Conservation (phyloP, 2,329 filamentous ascomycete genomes). For the Sarocladiaceae sp. region DNA sequence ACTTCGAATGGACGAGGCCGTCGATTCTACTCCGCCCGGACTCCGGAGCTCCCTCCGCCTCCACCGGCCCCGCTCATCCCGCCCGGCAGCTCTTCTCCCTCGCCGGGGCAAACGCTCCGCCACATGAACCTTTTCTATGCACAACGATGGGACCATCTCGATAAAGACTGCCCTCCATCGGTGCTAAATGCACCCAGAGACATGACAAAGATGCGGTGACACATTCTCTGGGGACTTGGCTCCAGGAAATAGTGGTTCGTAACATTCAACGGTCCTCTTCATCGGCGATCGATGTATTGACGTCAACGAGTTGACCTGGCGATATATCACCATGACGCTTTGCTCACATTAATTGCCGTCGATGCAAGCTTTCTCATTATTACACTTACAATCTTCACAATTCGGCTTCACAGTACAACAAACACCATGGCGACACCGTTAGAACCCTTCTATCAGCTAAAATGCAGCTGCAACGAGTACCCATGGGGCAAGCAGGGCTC, state of each 20-base stretch:
- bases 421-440: slow-evolving; percentile 14
- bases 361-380: background rate
- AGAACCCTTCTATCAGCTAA: slow-evolving; percentile 37
- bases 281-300: slow-evolving; percentile 3
- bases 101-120: slow-evolving; percentile 4
- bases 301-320: background rate
- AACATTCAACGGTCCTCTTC: background rate
- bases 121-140: background rate
- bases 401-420: background rate
- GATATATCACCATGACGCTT: background rate
- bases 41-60: background rate
- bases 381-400: background rate
- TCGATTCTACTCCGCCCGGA: background rate
- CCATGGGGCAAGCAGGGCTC: slow-evolving; percentile 65
- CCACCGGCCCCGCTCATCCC: no score
- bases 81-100: background rate
- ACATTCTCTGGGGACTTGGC: slow-evolving; percentile 2
- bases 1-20: background rate
- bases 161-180: background rate
- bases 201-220: background rate
- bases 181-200: background rate
- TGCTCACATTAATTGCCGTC: background rate
- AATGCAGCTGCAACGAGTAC: slow-evolving; percentile 50
- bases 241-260: no score
- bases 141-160: background rate